Conservation (phyloP, 2,329 filamentous ascomycete species). For the Cladophialophora exuberans region DNA sequence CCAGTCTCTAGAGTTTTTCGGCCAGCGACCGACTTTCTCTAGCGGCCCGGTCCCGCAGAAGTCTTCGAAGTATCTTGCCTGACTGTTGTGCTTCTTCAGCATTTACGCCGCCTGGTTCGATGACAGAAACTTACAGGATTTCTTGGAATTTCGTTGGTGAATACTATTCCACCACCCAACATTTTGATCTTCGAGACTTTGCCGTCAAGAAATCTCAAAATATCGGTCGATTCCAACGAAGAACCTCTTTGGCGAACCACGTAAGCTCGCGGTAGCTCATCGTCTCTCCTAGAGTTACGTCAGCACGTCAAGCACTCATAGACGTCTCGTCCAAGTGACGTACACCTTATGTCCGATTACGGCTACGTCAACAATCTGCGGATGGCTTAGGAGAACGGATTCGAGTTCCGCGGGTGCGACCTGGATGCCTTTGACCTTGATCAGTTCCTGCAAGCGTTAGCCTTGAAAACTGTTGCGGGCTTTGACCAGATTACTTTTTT, state of each 20-base stretch:
- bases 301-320: neutral
- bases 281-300: constrained; percentile 18
- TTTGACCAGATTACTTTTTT: constrained; percentile 48
- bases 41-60: neutral
- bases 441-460: constrained; percentile 52
- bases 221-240: constrained; percentile 43
- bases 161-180: constrained; percentile 5
- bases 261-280: constrained; percentile 45
- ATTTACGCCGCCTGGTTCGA: neutral
- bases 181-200: constrained; percentile 16
- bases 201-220: constrained; percentile 31
- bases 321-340: constrained; percentile 48
- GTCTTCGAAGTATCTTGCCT: constrained; percentile 5
- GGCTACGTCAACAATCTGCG: constrained; percentile 64
- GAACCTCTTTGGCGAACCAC: constrained; percentile 40
- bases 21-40: too few species aligned
- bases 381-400: constrained; percentile 58
- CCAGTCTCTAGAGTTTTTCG: too few species aligned
- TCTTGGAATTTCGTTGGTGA: neutral
- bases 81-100: constrained; percentile 2
- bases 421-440: constrained; percentile 65
- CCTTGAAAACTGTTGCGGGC: neutral
- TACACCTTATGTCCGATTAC: constrained; percentile 68
- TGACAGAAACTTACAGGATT: neutral
- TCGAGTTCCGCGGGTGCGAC: constrained; percentile 65